phyloP scores from a whole-genome alignment of 2,329 filamentous ascomycete genomes.

The Penicillium paneum region DNA sequence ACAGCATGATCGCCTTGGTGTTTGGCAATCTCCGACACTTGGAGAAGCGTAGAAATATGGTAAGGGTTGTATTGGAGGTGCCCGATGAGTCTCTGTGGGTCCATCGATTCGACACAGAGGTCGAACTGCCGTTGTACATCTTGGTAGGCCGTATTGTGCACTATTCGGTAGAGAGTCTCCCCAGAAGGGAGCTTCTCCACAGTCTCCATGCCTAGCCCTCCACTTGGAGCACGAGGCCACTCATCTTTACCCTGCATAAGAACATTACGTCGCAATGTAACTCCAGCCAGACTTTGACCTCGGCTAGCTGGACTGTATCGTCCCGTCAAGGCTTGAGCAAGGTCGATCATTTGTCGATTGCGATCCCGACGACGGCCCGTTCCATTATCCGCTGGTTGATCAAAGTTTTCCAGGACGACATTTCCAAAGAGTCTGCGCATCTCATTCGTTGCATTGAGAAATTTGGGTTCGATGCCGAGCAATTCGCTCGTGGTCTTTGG shows the following conservation, averaged over 20 bases:
- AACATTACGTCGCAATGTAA: slow-evolving; percentile 71
- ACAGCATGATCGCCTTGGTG: slow-evolving; percentile 85
- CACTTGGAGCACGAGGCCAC: slow-evolving; percentile 76
- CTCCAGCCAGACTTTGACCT: slow-evolving; percentile 64
- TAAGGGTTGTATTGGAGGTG: slow-evolving; percentile 76
- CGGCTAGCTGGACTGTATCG: slow-evolving; percentile 54
- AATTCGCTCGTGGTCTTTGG: slow-evolving; percentile 49
- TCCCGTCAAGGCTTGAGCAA: slow-evolving; percentile 56
- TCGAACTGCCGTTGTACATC: slow-evolving; percentile 74
- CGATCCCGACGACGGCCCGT: slow-evolving; percentile 55
- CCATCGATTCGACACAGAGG: slow-evolving; percentile 73
- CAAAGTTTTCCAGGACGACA: slow-evolving; percentile 58
- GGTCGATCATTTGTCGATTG: slow-evolving; percentile 46
- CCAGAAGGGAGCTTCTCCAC: slow-evolving; percentile 56
- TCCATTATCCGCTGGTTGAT: slow-evolving; percentile 47
- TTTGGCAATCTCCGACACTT: slow-evolving; percentile 87
- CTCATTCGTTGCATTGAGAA: slow-evolving; percentile 84
- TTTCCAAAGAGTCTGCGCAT: slow-evolving; percentile 75
- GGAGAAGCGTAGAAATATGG: slow-evolving; percentile 88
- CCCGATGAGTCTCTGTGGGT: slow-evolving; percentile 76
- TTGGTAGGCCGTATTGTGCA: slow-evolving; percentile 72
- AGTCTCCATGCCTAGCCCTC: slow-evolving; percentile 78
- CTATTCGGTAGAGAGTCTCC: slow-evolving; percentile 70
- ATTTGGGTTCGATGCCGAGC: slow-evolving; percentile 63
- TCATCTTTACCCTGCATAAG: slow-evolving; percentile 84